Percentiles rank a stretch among this genome's conserved stretches.
phyloP scores from a whole-genome alignment of 2,329 filamentous ascomycete species.

The Escovopsis sp. region DNA sequence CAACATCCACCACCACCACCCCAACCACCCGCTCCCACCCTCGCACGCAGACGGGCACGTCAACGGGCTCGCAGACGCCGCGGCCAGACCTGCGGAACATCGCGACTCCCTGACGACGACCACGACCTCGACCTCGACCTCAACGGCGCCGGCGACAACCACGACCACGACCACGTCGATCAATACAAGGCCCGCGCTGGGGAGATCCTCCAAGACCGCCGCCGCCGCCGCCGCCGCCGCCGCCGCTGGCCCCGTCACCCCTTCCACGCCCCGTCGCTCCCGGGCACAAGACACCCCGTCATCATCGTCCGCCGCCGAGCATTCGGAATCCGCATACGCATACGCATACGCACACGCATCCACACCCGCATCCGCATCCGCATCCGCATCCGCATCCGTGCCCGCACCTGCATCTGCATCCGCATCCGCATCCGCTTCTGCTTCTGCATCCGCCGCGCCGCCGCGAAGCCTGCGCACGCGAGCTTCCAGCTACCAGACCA shows the following conservation, averaged over 20 bases:
- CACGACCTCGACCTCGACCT: slow-evolving; percentile 1
- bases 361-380: no score
- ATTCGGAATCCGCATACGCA: slow-evolving; percentile 2
- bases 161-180: not conserved
- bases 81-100: no score
- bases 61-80: no score
- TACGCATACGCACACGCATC: no score
- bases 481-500: slow-evolving; percentile 6
- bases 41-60: no score
- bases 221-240: no score
- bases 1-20: no score
- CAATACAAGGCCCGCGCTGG: not conserved
- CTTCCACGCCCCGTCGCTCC: slow-evolving; percentile 3
- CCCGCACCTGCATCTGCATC: no score
- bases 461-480: slow-evolving; percentile 4
- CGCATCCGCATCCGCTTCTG: no score
- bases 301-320: slow-evolving; percentile 1
- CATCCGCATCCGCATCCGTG: no score
- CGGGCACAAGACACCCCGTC: not conserved
- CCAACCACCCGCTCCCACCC: no score
- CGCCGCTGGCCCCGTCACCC: slow-evolving; percentile 1
- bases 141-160: no score
- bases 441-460: slow-evolving; percentile 4
- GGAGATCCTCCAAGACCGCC: not conserved
- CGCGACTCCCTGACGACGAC: not conserved